These are phyloP conservation scores for Ilyonectria robusta DNA, from an alignment of 2,329 filamentous ascomycete genomes.

Conservation along the genomic window DNA sequence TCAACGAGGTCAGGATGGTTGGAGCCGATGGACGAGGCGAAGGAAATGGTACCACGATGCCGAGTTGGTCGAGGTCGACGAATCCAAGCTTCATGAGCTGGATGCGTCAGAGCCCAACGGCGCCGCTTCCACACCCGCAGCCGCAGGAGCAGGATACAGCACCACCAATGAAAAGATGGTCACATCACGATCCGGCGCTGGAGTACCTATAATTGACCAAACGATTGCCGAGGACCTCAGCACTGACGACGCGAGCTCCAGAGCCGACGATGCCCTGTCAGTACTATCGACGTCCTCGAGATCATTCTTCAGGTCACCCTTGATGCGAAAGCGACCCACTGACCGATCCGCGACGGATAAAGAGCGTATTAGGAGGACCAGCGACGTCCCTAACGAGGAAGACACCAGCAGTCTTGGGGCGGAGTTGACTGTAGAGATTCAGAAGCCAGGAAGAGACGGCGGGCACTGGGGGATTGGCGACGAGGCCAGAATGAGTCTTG, in stretches of 20 bases:
- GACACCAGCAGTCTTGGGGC: conserved; percentile 58
- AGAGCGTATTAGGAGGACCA: conserved; percentile 57
- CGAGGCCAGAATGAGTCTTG: conserved; percentile 86
- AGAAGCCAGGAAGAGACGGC: conserved; percentile 68
- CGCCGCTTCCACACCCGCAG: conserved; percentile 24
- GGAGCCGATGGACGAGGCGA: conserved; percentile 93
- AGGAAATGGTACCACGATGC: conserved; percentile 98
- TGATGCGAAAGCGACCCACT: conserved; percentile 57
- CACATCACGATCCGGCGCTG: conserved; percentile 43
- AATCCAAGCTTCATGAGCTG: conserved; percentile 54
- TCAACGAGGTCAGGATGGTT: conserved; percentile 86
- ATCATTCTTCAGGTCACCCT: conserved; percentile 60
- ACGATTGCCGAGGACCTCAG: conserved; percentile 45
- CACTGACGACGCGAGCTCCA: conserved; percentile 47
- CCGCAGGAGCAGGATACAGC: conserved; percentile 52
- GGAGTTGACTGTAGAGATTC: conserved; percentile 65
- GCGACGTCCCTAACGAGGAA: conserved; percentile 61
- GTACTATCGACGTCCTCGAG: conserved; percentile 64
- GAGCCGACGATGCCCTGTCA: conserved; percentile 60
- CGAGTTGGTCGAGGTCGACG: conserved; percentile 85
- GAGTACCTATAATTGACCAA: conserved; percentile 39
- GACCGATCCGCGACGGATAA: conserved; percentile 54
- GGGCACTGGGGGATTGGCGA: conserved; percentile 85
- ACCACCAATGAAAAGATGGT: conserved; percentile 57
- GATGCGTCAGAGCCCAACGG: conserved; percentile 53